phyloP scores from a whole-genome alignment of 2,329 filamentous ascomycete genomes.

The Meredithiella fracta region DNA sequence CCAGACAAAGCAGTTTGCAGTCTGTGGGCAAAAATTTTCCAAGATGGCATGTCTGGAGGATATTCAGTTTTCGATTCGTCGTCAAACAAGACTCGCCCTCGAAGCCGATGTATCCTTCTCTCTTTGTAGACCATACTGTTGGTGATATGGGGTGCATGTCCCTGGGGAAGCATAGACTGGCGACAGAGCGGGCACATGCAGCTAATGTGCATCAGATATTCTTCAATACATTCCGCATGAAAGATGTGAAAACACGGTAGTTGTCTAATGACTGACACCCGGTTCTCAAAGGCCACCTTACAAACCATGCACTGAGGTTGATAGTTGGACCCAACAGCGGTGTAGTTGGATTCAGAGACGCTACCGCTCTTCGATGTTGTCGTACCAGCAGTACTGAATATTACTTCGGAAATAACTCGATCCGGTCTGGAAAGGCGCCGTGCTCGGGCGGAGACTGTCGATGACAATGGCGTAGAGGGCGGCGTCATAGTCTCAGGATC shows the following conservation, averaged over 20 bases:
- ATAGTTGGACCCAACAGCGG: constrained; percentile 34
- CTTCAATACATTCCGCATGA: constrained; percentile 80
- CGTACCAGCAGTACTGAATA: constrained; percentile 14
- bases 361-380: constrained; percentile 14
- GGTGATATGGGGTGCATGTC: constrained; percentile 55
- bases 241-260: constrained; percentile 85
- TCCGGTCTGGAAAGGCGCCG: constrained; percentile 3
- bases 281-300: constrained; percentile 58
- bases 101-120: constrained; percentile 45
- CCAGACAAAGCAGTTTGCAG: no score
- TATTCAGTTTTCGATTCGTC: constrained; percentile 18
- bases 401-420: not conserved
- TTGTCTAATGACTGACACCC: constrained; percentile 60
- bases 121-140: constrained; percentile 78
- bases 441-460: not conserved
- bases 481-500: constrained; percentile 27
- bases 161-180: constrained; percentile 54
- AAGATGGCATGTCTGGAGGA: no score
- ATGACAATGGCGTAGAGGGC: constrained; percentile 24
- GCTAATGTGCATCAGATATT: constrained; percentile 60
- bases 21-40: no score
- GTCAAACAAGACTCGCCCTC: constrained; percentile 34
- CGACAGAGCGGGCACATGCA: constrained; percentile 89
- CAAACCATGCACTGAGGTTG: constrained; percentile 87
- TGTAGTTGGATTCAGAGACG: constrained; percentile 9